Evolutionary conservation across 805 yeast species (phyloP), one percentile per base, ranked within the genome.

Genomic region (Wickerhamiella siamensis): DNA sequence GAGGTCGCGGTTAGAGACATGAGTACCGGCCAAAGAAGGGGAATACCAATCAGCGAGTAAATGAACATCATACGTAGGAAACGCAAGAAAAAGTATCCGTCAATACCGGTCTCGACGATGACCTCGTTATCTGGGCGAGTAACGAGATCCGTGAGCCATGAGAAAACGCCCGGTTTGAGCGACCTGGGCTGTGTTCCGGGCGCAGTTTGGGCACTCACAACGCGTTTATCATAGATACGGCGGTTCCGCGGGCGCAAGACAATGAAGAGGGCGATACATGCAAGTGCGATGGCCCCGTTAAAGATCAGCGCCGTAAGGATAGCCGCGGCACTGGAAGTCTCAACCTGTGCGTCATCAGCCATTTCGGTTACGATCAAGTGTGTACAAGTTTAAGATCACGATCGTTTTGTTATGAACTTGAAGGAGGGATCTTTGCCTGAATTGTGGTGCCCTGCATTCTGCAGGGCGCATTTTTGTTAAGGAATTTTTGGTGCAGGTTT

Each of bases 11-110:
- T 86, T 38, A 88, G 68, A 0, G 97, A 91, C n/a, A 91, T 67
- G 42, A 88, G 63, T 39, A 88, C 70, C 5, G 80, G 77, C 68
- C 72, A 75, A 5, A 75, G 63, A 22, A 75, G 51, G 3, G 71
- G 24, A 42, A 74, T 59, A 4, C 83, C 81, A 35, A 75, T 62
- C 1, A 75, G 66, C 43, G 77, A 73, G 33, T 75, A 56, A 4
- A 64, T 46, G 10, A 72, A 64, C 47, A 83, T 64, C 31, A 80
- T 53, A 39, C 72, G 68, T 22, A 91, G 59, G 56, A 81, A 91
- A 49, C 98, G 69, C 47, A 86, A 62, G 59, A 87, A 88, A 56
- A 91, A 78, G 64, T 83, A 88, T 4, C 95, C 96, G 57, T 88
- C 97, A n/a, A 88, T 58, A 15, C 96, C 97, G 17, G 91, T 79